Evolutionary conservation across 345 rosid genomes (phyloP), one percentile per base, ranked within the genome.

Genomic region (Heritiera fomes): DNA sequence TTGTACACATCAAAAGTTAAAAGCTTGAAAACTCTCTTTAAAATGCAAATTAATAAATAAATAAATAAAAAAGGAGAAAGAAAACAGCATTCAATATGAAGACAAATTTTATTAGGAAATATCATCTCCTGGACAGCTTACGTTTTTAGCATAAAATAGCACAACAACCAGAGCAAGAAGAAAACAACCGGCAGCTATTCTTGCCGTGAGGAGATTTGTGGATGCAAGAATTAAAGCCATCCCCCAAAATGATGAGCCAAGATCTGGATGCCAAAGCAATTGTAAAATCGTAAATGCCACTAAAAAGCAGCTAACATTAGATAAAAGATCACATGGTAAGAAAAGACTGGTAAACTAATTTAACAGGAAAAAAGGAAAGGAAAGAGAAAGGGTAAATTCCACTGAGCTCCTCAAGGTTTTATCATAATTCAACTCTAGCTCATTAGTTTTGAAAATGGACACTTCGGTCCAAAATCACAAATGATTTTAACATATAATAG

Each of bases 181-280:
- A 5, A 96, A 85, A 80, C 98, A 89, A 86, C 87, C 99, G 17
- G 97, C 98, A 72, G 98, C 99, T 79, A 93, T 92, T 86, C 98
- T 91, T 72, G 99, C 97, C 40, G 97, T 87, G 18, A 87, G 45
- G 41, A 92, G 90, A 87, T 94, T 91, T 73, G 99, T 92, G 5
- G 99, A 94, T 78, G 98, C 97, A 84, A 96, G 97, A 75, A 96
- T 89, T 87, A 96, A 88, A 80, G 86, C 88, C 99, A 96, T 96
- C 81, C 99, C 99, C 99, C 99, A 96, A 86, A 96, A 96, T 61
- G 99, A 96, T 41, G 99, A 96, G 43, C 99, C 99, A 77, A 96
- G 93, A 88, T 96, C 99, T 95, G 88, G 73, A 83, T 40, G 62
- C 32, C 67, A 41, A 41, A 76, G 77, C 55, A 79, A 73, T 38